These are phyloP conservation scores for Alternaria hordeiaustralica DNA, from an alignment of 2,329 filamentous ascomycete genomes.

Conservation along the genomic window DNA sequence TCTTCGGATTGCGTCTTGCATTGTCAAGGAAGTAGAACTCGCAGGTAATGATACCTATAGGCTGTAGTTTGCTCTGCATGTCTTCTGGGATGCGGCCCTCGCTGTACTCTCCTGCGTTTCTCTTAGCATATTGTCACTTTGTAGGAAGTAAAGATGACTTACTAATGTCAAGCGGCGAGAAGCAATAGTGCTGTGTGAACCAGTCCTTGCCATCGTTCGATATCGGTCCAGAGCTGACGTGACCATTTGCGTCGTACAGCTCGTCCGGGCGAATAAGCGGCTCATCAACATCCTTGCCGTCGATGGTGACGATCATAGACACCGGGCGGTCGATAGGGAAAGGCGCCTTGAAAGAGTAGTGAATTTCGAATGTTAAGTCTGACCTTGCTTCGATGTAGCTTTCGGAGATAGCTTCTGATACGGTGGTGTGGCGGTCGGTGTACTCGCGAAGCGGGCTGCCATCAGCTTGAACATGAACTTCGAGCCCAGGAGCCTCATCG, in stretches of 20 bases:
- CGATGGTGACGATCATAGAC: conserved; percentile 17
- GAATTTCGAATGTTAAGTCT: conserved; percentile 26
- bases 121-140: not conserved
- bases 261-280: conserved; percentile 7
- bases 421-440: conserved; percentile 18
- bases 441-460: conserved; percentile 30
- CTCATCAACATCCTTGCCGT: conserved; percentile 22
- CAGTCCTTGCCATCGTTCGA: conserved; percentile 1
- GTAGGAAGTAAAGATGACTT: not conserved
- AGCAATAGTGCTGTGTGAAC: conserved; percentile 19
- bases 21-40: conserved; percentile 17
- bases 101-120: not conserved
- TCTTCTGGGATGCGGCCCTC: not conserved
- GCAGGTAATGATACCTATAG: conserved; percentile 22
- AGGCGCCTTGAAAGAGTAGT: conserved; percentile 10
- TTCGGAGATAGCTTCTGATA: conserved; percentile 10
- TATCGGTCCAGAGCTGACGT: conserved; percentile 8
- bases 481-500: conserved; percentile 14
- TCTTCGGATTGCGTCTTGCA: not conserved
- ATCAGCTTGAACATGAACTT: conserved; percentile 25
- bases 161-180: conserved; percentile 17
- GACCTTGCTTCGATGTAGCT: conserved; percentile 39
- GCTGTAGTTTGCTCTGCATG: conserved; percentile 1
- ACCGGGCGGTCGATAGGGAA: conserved; percentile 18
- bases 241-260: conserved; percentile 2